A percentile compares a stretch with the other conserved stretches of the same genome.
Evolutionary conservation across 805 yeast species (phyloP).

Genomic region (Kurtzmaniella fragi): DNA sequence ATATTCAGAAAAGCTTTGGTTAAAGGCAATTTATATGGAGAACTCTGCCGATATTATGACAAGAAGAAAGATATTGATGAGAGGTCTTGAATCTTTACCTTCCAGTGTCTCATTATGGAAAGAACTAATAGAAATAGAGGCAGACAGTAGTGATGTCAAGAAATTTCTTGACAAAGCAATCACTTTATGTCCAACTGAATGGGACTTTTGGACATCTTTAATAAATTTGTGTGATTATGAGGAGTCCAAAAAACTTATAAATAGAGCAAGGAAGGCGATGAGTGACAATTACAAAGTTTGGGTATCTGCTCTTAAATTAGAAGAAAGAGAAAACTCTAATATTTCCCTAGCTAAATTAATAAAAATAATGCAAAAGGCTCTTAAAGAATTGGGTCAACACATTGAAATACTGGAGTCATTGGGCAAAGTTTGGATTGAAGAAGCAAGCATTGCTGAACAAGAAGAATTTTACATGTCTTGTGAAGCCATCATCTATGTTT

Average conservation of each 20-base stretch:
- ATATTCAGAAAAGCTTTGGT: slow-evolving; percentile 64
- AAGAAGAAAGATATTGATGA: slow-evolving; percentile 57
- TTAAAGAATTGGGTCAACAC: slow-evolving; percentile 24
- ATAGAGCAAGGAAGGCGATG: slow-evolving; percentile 54
- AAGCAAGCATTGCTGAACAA: slow-evolving; percentile 50
- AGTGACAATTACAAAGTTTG: slow-evolving; percentile 52
- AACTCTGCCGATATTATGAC: slow-evolving; percentile 39
- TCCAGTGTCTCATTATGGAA: slow-evolving; percentile 62
- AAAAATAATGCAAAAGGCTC: slow-evolving; percentile 46
- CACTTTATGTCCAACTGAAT: slow-evolving; percentile 59
- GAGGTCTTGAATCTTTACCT: slow-evolving; percentile 67
- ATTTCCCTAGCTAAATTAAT: slow-evolving; percentile 41
- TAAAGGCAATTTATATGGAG: slow-evolving; percentile 64
- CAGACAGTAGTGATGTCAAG: slow-evolving; percentile 40
- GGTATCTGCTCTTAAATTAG: slow-evolving; percentile 66
- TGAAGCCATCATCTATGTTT: slow-evolving; percentile 45
- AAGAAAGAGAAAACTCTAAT: slow-evolving; percentile 45
- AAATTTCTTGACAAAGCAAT: slow-evolving; percentile 61
- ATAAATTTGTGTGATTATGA: slow-evolving; percentile 41
- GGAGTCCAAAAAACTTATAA: slow-evolving; percentile 52
- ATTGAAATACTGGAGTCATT: slow-evolving; percentile 9
- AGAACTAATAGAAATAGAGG: slow-evolving; percentile 55
- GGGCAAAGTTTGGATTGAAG: slow-evolving; percentile 48
- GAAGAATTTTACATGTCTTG: slow-evolving; percentile 45
- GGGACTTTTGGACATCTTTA: slow-evolving; percentile 61